phyloP scores from a whole-genome alignment of 495 filamentous ascomycete genomes.

The Aspergillus coremiiformis region DNA sequence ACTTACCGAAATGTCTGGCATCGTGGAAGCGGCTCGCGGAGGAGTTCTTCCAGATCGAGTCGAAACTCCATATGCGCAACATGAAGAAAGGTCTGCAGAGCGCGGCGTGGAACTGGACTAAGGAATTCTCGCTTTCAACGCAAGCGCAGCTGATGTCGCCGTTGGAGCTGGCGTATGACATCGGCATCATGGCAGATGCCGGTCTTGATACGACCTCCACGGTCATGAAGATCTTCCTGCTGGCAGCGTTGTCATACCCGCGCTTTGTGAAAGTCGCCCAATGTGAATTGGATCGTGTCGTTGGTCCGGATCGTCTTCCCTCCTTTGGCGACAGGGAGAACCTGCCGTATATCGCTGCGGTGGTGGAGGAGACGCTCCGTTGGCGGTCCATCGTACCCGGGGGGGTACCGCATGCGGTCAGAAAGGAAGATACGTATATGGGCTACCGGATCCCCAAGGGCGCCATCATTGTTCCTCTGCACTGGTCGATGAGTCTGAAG shows the following conservation, averaged over 20 bases:
- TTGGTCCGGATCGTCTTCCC: conserved; percentile 18
- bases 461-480: conserved; percentile 34
- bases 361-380: conserved; percentile 31
- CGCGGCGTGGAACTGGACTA: conserved; percentile 21
- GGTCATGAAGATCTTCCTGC: conserved; percentile 29
- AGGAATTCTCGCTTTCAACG: conserved; percentile 8
- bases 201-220: conserved; percentile 29
- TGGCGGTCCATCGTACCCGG: conserved; percentile 30
- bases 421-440: conserved; percentile 46
- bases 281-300: conserved; percentile 32
- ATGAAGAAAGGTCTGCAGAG: conserved; percentile 4
- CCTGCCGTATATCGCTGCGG: conserved; percentile 28
- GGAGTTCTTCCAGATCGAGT: conserved; percentile 7
- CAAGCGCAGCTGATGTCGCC: conserved; percentile 10
- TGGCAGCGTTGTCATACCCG: conserved; percentile 31
- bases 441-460: conserved; percentile 45
- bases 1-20: conserved; percentile 16
- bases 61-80: conserved; percentile 8
- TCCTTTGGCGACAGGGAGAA: conserved; percentile 9
- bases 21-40: conserved; percentile 23
- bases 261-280: conserved; percentile 39
- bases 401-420: conserved; percentile 44
- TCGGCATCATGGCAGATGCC: conserved; percentile 34
- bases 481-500: conserved; percentile 38
- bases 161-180: conserved; percentile 27